Base-by-base conservation (phyloP, 2,329 filamentous ascomycete species). In the Pseudofabraea citricarpa region DNA sequence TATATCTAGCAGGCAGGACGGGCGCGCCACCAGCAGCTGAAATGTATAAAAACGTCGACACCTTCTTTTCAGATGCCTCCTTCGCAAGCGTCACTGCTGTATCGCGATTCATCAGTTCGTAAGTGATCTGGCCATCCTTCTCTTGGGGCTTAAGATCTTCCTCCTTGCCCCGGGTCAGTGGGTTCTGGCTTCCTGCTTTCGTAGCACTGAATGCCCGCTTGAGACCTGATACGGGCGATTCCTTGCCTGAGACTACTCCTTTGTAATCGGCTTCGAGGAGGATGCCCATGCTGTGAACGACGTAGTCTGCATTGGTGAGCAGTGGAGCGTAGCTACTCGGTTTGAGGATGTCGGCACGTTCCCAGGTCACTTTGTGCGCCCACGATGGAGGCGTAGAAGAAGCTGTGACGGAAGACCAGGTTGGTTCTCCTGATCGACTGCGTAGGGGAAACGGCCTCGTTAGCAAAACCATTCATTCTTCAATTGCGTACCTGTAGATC, bases 261-360 rank as follows among this genome's bases (percentile, higher is more conserved):
- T 98, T 98, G 79, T 98, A 98, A 71, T 98, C 93, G 39, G 90
- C 90, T 71, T 98, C 93, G 8, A 98, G 79, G 15, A 98, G 75
- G 56, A 98, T 96, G 8, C 93, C 93, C 85, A 97, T 90, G 59
- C 78, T 89, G 73, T 98, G 93, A 36, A 98, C 85, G 20, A 97
- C 90, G 44, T 83, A 90, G 63, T 89, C 81, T 48, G 90, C 87
- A 44, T 78, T 80, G 53, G 80, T 77, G 49, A 98, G 79, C 37
- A 91, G 78, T 1, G 83, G 71, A 7, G 77, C 79, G 69, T 96
- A 98, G 15, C 86, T 86, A 1, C 77, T 71, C 1, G 93, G 91
- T 47, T 85, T 79, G 49, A 98, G 79, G 54, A 97, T 84, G 67
- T 97, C 88, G 57, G 85, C 91, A 52, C 83, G 83, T 55, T 89